These are phyloP conservation scores for Sergeia podlipaevii DNA, from an alignment of 208 protist genomes.

Conservation along the genomic window DNA sequence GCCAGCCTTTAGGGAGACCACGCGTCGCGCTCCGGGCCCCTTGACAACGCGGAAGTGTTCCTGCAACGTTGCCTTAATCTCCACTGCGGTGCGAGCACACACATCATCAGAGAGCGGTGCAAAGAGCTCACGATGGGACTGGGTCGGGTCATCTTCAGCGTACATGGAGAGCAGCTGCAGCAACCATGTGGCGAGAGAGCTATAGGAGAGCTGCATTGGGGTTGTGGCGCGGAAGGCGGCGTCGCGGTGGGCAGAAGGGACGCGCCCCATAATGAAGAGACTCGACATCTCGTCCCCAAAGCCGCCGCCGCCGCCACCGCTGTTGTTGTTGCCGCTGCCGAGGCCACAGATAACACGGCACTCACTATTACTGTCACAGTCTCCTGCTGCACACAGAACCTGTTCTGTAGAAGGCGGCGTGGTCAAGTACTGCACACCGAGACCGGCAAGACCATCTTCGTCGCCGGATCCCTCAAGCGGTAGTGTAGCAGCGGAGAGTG, in stretches of 20 bases:
- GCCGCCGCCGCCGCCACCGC: neutral
- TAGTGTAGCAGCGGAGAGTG: neutral
- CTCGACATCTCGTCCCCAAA: constrained; percentile 14
- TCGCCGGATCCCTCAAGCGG: too few species aligned
- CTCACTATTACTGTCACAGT: neutral
- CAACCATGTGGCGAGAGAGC: constrained; percentile 42
- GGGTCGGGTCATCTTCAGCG: constrained; percentile 31
- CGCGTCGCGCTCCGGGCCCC: constrained; percentile 55
- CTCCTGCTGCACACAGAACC: neutral
- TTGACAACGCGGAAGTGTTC: constrained; percentile 78
- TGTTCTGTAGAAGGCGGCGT: too few species aligned
- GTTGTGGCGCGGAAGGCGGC: neutral
- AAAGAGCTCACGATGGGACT: constrained; percentile 42
- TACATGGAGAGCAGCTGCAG: constrained; percentile 53
- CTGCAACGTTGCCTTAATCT: constrained; percentile 47
- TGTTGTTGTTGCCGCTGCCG: constrained; percentile 7
- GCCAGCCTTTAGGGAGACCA: constrained; percentile 44
- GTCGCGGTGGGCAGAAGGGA: constrained; percentile 19
- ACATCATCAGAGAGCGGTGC: constrained; percentile 81
- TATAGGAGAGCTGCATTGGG: constrained; percentile 15
- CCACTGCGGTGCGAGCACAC: constrained; percentile 49
- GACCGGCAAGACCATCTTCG: too few species aligned
- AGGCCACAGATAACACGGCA: neutral
- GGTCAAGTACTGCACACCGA: too few species aligned
- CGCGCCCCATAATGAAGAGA: constrained; percentile 18